phyloP scores from a whole-genome alignment of 768 basidiomycete genomes.

The Russula emetica region DNA sequence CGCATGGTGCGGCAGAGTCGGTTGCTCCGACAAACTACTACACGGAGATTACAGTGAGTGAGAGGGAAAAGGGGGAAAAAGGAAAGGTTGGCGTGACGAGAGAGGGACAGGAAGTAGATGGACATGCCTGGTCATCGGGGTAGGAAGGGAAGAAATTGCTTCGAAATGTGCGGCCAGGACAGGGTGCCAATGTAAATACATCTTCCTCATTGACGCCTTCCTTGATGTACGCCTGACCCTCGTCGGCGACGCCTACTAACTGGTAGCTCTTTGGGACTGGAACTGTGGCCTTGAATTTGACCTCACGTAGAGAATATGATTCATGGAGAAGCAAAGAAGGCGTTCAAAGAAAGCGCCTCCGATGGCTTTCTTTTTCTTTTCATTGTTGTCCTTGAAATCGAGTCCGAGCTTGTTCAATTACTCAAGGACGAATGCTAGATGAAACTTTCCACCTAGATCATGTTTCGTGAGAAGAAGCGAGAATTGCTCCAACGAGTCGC shows the following conservation, averaged over 20 bases:
- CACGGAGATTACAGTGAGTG: not conserved
- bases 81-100: not conserved
- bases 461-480: slow-evolving; percentile 47
- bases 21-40: slow-evolving; percentile 92
- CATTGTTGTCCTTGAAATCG: slow-evolving; percentile 40
- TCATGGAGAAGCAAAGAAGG: slow-evolving; percentile 55
- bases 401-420: slow-evolving; percentile 48
- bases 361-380: slow-evolving; percentile 37
- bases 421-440: slow-evolving; percentile 48
- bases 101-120: not conserved
- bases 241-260: slow-evolving; percentile 80
- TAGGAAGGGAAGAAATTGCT: slow-evolving; percentile 78
- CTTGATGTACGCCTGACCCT: slow-evolving; percentile 42
- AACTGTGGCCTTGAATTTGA: slow-evolving; percentile 75
- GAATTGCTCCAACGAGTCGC: slow-evolving; percentile 52
- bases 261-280: slow-evolving; percentile 61
- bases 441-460: slow-evolving; percentile 44
- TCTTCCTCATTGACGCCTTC: slow-evolving; percentile 12
- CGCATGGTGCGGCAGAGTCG: slow-evolving; percentile 93
- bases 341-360: slow-evolving; percentile 55
- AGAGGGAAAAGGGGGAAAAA: not conserved
- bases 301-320: slow-evolving; percentile 62
- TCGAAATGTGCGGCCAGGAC: slow-evolving; percentile 92
- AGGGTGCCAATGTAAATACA: slow-evolving; percentile 20
- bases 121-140: slow-evolving; percentile 68